These are phyloP conservation scores for Nannizziopsis barbatae DNA, from an alignment of 2,329 filamentous ascomycete genomes.

Conservation along the genomic window DNA sequence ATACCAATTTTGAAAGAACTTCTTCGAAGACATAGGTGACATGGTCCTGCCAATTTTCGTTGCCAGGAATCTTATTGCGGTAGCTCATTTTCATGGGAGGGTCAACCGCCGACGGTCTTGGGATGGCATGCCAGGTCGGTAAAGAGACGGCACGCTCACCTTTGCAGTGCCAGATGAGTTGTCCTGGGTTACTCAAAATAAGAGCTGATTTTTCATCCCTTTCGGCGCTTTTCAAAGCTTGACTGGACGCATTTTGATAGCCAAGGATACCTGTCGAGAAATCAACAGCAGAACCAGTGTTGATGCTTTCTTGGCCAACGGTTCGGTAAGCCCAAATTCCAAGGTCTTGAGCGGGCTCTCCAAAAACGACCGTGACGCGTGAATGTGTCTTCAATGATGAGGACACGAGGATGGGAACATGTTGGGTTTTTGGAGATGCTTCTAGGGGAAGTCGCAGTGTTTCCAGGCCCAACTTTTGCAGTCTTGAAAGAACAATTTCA, in stretches of 20 bases:
- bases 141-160: conserved; percentile 50
- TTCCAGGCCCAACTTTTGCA: conserved; percentile 49
- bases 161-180: conserved; percentile 64
- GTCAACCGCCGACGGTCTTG: conserved; percentile 54
- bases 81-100: conserved; percentile 40
- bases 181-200: conserved; percentile 65
- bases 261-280: conserved; percentile 43
- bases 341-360: conserved; percentile 59
- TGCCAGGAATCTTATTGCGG: conserved; percentile 53
- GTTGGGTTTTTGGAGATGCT: conserved; percentile 39
- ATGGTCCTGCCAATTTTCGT: conserved; percentile 50
- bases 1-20: conserved; percentile 44
- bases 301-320: conserved; percentile 53
- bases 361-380: conserved; percentile 63
- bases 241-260: neutral
- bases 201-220: conserved; percentile 41
- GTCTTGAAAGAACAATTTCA: conserved; percentile 49
- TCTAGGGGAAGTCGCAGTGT: conserved; percentile 52
- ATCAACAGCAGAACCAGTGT: conserved; percentile 58
- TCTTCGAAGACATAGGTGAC: conserved; percentile 55
- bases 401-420: conserved; percentile 59
- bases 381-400: conserved; percentile 44
- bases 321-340: conserved; percentile 63
- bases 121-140: conserved; percentile 46
- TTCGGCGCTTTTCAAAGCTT: conserved; percentile 5